These are phyloP conservation scores for Carex myosuroides DNA, from an alignment of 176 grass and related monocot species.

Conservation along the genomic window DNA sequence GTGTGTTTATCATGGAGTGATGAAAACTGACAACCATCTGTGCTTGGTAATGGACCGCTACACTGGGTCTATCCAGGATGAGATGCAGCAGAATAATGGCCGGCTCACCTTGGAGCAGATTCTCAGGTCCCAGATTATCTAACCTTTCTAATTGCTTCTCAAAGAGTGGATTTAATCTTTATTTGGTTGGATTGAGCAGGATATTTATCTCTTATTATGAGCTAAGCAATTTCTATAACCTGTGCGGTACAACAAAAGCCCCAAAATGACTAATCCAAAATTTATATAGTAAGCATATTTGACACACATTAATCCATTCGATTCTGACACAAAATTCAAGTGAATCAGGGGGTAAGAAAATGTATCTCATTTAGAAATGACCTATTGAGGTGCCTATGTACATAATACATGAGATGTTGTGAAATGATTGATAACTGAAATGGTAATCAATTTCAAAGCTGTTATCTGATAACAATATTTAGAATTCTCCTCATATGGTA, in stretches of 20 bases:
- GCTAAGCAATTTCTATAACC: not conserved
- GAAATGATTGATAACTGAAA: slow-evolving; percentile 1
- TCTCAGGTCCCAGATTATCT: slow-evolving; percentile 55
- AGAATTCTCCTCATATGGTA: not conserved
- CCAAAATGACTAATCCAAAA: slow-evolving; percentile 1
- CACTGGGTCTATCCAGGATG: slow-evolving; percentile 60
- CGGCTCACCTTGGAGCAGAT: slow-evolving; percentile 98
- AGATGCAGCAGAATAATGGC: slow-evolving; percentile 91
- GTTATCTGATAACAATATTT: not conserved
- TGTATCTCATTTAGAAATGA: not conserved
- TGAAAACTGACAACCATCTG: slow-evolving; percentile 47
- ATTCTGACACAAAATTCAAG: not conserved
- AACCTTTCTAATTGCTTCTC: slow-evolving; percentile 13
- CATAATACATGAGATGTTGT: not conserved
- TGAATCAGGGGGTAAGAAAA: not conserved
- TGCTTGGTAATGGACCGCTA: slow-evolving; percentile 94
- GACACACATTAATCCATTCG: not conserved
- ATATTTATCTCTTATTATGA: slow-evolving; percentile 9
- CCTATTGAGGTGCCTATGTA: not conserved
- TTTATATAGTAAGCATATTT: not conserved
- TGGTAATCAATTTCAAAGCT: not conserved
- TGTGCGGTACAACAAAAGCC: not conserved
- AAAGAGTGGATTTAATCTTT: not conserved
- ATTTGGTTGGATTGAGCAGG: not conserved
- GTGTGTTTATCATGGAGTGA: slow-evolving; percentile 62